These are phyloP conservation scores for Ottelia alismoides DNA, from an alignment of 106 monocot genomes.

Conservation along the genomic window DNA sequence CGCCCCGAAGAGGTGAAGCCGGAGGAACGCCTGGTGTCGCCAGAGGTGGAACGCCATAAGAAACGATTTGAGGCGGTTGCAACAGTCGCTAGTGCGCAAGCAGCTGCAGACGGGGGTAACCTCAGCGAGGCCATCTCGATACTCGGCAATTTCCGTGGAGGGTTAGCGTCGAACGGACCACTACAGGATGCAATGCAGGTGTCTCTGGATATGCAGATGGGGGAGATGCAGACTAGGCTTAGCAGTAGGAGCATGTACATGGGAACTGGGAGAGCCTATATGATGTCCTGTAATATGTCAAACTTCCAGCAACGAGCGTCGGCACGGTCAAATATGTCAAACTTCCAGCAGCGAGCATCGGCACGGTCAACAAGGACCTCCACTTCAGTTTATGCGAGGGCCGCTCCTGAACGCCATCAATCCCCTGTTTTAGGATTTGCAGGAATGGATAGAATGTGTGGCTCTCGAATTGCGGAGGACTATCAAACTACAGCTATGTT, in stretches of 20 bases:
- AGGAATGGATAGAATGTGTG: no score
- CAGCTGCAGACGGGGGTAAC: conserved; percentile 48
- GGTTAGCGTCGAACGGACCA: conserved; percentile 27
- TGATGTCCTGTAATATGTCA: conserved; percentile 70
- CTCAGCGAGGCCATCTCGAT: conserved; percentile 44
- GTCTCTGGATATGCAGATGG: conserved; percentile 52
- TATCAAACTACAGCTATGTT: no score
- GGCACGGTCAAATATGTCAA: no score
- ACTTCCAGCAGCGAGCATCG: no score
- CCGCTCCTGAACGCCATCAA: no score
- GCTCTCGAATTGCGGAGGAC: no score
- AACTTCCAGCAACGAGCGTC: conserved; percentile 86
- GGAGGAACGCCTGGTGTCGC: conserved; percentile 10
- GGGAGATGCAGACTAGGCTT: conserved; percentile 84
- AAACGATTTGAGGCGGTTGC: conserved; percentile 54
- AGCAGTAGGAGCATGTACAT: conserved; percentile 46
- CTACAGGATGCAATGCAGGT: conserved; percentile 34
- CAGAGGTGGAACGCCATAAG: conserved; percentile 63
- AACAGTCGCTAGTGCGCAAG: conserved; percentile 45
- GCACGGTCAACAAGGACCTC: no score
- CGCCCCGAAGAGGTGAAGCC: neutral
- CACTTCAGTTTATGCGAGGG: no score
- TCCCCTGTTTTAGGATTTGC: no score
- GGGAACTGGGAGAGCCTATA: conserved; percentile 63
- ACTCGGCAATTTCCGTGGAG: conserved; percentile 29